Evolutionary conservation across 805 yeast species (phyloP), one percentile per base, ranked within the genome.

Genomic region (Candida germanica): DNA sequence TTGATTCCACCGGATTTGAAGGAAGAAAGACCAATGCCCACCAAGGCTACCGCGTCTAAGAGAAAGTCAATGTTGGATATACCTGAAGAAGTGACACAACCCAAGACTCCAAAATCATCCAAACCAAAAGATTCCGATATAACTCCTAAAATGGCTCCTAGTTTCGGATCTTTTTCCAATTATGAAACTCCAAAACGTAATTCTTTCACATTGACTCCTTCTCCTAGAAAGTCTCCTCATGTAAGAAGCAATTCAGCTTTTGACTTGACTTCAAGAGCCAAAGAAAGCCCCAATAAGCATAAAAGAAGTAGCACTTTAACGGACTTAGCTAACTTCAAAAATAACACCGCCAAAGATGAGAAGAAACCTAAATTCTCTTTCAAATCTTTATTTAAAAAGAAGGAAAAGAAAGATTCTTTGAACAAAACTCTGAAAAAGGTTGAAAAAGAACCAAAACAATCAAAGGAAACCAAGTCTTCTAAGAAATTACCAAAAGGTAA

Each of bases 361-460:
- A 50, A 50, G 26, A 50, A 53, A 48, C 60, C 63, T 34, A 58
- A 58, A 39, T 67, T 67, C 40, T 61, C 69, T 28, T 61, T 67
- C 50, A 58, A 55, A 31, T 53, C 64, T 2, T 50, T 67, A 18
- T 66, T 67, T 50, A 64, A 59, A 40, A 55, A 56, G 42, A 64
- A 57, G 40, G 57, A 66, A 2, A 64, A 58, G 38, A 22, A 26
- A 17, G 18, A 13, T 24, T 11, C 17, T 25, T 15, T 29, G 20
- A 21, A 23, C 32, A 20, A 33, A 14, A 24, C 30, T 14, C 16
- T 20, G 14, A 35, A 24, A 29, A 26, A 26, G 18, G 16, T n/a
- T 4, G 9, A 7, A 1, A 26, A 31, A 11, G 31, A 21, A 3
- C 22, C 21, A 18, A 19, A 32, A 11, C 10, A 15, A 14, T 11